Evolutionary conservation across 2,329 filamentous ascomycete genomes (phyloP).

Genomic region (Tolypocladium tundrense): DNA sequence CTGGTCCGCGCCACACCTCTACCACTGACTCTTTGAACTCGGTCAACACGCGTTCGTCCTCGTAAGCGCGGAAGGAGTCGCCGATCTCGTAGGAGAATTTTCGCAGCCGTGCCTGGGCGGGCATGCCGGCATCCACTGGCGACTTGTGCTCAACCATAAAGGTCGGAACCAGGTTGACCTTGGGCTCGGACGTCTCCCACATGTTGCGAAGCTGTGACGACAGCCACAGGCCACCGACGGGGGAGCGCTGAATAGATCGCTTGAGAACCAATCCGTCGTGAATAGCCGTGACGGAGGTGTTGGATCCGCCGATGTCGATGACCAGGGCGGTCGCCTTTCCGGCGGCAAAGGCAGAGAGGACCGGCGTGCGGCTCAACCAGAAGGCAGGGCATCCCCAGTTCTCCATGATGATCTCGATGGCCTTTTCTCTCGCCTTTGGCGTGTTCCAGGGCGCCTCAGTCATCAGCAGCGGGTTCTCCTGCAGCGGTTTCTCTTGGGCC

Average conservation of each 20-base stretch:
- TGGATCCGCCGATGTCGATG: slow-evolving; percentile 81
- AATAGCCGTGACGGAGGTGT: slow-evolving; percentile 80
- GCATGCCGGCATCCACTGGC: slow-evolving; percentile 74
- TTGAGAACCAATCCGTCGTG: slow-evolving; percentile 92
- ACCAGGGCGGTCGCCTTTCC: slow-evolving; percentile 91
- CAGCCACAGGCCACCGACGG: slow-evolving; percentile 80
- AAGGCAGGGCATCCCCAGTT: slow-evolving; percentile 92
- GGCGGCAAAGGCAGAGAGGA: slow-evolving; percentile 81
- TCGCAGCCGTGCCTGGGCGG: slow-evolving; percentile 66
- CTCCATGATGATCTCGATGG: slow-evolving; percentile 94
- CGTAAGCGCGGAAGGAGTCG: slow-evolving; percentile 67
- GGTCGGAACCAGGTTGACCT: slow-evolving; percentile 69
- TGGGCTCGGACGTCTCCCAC: slow-evolving; percentile 59
- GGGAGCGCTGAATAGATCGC: slow-evolving; percentile 77
- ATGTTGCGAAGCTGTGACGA: slow-evolving; percentile 78
- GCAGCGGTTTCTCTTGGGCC: slow-evolving; percentile 63
- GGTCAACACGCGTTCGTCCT: slow-evolving; percentile 87
- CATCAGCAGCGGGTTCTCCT: slow-evolving; percentile 85
- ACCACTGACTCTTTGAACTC: slow-evolving; percentile 98
- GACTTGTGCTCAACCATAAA: slow-evolving; percentile 83
- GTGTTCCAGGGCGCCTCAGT: slow-evolving; percentile 93
- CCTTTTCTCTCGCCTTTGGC: slow-evolving; percentile 79
- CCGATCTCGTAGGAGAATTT: slow-evolving; percentile 52
- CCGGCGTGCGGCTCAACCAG: slow-evolving; percentile 81
- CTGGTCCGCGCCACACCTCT: slow-evolving; percentile 80